Conservation (phyloP, 2,329 filamentous ascomycete genomes). For the Cryphonectria carpinicola region DNA sequence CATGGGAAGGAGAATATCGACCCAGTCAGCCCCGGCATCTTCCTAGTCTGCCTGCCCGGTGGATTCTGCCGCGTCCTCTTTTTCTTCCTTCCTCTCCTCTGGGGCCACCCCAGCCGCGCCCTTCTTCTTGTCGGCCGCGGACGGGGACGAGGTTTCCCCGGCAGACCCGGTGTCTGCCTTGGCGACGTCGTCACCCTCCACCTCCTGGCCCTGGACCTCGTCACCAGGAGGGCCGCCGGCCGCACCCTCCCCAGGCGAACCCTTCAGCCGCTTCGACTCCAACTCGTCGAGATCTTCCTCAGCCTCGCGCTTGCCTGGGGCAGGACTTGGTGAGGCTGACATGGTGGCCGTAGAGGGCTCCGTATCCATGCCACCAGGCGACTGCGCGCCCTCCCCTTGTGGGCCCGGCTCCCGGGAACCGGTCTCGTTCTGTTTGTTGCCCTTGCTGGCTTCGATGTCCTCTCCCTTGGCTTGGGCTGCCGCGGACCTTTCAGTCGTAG, state of each 20-base stretch:
- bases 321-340: slow-evolving; percentile 21
- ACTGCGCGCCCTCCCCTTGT: slow-evolving; percentile 28
- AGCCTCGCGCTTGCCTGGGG: slow-evolving; percentile 56
- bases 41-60: slow-evolving; percentile 19
- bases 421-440: slow-evolving; percentile 25
- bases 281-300: slow-evolving; percentile 48
- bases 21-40: slow-evolving; percentile 17
- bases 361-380: neutral
- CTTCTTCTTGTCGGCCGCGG: neutral
- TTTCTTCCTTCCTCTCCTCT: neutral
- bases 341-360: slow-evolving; percentile 12
- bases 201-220: neutral
- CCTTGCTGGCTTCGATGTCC: neutral
- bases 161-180: neutral
- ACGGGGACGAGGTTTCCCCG: neutral
- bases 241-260: slow-evolving; percentile 38
- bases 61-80: slow-evolving; percentile 5
- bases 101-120: neutral
- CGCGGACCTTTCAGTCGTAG: neutral
- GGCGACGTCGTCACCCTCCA: slow-evolving; percentile 2
- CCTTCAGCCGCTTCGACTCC: slow-evolving; percentile 55
- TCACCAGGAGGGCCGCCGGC: slow-evolving; percentile 22
- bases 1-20: slow-evolving; percentile 11
- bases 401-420: slow-evolving; percentile 39
- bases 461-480: slow-evolving; percentile 8